These are phyloP conservation scores for Teunomyces panamensis DNA, from an alignment of 805 yeast genomes.

Conservation along the genomic window DNA sequence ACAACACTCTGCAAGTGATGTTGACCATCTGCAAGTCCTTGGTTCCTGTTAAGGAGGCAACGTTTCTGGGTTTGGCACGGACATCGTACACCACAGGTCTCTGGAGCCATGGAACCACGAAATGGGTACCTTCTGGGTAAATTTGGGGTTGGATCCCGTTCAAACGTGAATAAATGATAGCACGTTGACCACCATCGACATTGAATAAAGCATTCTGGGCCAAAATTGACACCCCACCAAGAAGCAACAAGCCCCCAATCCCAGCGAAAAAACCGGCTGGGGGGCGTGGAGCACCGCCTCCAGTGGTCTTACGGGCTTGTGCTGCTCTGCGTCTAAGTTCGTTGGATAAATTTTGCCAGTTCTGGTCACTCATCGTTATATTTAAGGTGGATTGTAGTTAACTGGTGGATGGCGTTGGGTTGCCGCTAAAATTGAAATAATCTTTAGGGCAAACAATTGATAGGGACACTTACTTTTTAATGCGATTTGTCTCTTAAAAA, in stretches of 20 bases:
- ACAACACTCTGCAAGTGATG: constrained; percentile 96
- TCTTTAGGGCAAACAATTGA: not conserved
- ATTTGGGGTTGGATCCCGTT: constrained; percentile 81
- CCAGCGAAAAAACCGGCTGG: constrained; percentile 42
- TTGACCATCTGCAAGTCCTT: constrained; percentile 99
- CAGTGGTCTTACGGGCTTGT: constrained; percentile 22
- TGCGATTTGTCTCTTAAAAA: not conserved
- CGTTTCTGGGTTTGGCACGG: constrained; percentile 95
- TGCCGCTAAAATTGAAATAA: not conserved
- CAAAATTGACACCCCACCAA: constrained; percentile 40
- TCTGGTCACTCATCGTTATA: constrained; percentile 35
- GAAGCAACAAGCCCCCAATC: constrained; percentile 36
- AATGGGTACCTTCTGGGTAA: constrained; percentile 92
- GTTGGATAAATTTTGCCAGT: constrained; percentile 41
- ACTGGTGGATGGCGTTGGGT: not conserved
- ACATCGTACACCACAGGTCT: constrained; percentile 91
- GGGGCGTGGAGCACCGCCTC: constrained; percentile 29
- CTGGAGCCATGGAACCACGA: constrained; percentile 92
- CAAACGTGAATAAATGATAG: constrained; percentile 85
- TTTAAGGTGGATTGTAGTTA: not conserved
- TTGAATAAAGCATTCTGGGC: constrained; percentile 46
- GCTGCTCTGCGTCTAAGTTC: constrained; percentile 41
- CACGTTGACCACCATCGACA: constrained; percentile 99
- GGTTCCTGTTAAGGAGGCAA: constrained; percentile 94
- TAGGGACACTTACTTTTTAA: not conserved